Conservation (phyloP, 129 eudicot genomes). For the Tanacetum coccineum region DNA sequence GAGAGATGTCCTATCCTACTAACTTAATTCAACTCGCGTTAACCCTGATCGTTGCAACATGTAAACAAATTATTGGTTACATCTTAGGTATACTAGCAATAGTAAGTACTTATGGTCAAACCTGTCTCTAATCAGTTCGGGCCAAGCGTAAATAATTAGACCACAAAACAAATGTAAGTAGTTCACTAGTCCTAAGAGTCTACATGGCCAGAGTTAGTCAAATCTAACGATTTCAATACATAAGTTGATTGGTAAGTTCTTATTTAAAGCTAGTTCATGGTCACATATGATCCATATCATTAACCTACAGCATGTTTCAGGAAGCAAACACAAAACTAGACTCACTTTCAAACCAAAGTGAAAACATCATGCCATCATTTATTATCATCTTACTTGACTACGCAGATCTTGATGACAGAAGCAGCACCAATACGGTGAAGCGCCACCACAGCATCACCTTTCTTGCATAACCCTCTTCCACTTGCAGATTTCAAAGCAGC, state of each 20-base stretch:
- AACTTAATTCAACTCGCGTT: too few species aligned
- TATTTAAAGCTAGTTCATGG: conserved; percentile 22
- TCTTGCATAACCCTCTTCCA: conserved; percentile 49
- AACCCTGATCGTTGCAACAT: too few species aligned
- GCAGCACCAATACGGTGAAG: conserved; percentile 82
- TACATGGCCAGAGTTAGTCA: not conserved
- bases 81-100: too few species aligned
- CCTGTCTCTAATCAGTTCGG: not conserved
- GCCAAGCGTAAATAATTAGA: not conserved
- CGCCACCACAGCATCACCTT: conserved; percentile 71
- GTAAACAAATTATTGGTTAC: too few species aligned
- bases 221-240: conserved; percentile 9
- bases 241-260: conserved; percentile 1
- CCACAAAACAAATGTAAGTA: not conserved
- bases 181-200: not conserved
- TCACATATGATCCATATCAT: conserved; percentile 29
- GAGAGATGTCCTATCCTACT: too few species aligned
- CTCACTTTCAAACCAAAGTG: not conserved
- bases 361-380: not conserved
- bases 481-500: conserved; percentile 66
- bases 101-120: not conserved
- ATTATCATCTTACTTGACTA: conserved; percentile 42
- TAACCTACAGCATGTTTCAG: conserved; percentile 16
- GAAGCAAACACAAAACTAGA: conserved; percentile 15
- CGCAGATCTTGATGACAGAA: conserved; percentile 76